Evolutionary conservation across 108 stramenopile species (phyloP), one percentile per base, ranked within the genome.

Genomic region (Licmophora abbreviata): DNA sequence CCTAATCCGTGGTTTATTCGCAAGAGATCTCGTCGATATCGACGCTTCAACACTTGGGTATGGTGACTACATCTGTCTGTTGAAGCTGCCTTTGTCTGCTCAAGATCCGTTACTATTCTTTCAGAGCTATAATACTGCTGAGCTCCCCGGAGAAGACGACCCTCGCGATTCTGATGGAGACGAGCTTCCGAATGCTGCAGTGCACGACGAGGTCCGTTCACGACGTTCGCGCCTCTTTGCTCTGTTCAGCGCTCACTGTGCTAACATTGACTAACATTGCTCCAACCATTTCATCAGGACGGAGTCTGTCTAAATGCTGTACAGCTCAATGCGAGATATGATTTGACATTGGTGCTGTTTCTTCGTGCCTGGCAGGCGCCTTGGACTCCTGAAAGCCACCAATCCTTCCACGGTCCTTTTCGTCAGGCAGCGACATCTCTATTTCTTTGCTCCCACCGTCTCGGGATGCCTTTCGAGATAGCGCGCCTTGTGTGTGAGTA

Each of bases 21-120:
- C 58, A 22, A 30, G 62, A 50, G 66, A 79, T 58, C 60, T 74
- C 15, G 77, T 73, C n/a, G 61, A 73, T 56, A 40, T 79, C 21
- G 33, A 67, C 9, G 34, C 50, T 1, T 47, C 69, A 17, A 62
- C 73, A 18, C 56, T 54, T 48, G 77, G 77, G 12, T 79, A 71
- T 48, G 70, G 73, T 7, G 77, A 79, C 37, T 79, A 66, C 59
- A 32, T 75, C 1, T 55, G 45, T 9, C 71, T 69, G 74, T 62
- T 54, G 37, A 14, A 56, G 41, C 50, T 65, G 8, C 58, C 42
- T 15, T 38, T 75, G 12, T 40, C 30, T 30, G 46, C 63, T 20
- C 35, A 56, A 32, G 64, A 65, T 34, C 74, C 69, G 4, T 26
- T 66, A 12, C 26, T 75, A 6, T 73, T 58, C 14, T 51, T 46